phyloP scores from a whole-genome alignment of 1,139 yeast species.

The Candida sojae region DNA sequence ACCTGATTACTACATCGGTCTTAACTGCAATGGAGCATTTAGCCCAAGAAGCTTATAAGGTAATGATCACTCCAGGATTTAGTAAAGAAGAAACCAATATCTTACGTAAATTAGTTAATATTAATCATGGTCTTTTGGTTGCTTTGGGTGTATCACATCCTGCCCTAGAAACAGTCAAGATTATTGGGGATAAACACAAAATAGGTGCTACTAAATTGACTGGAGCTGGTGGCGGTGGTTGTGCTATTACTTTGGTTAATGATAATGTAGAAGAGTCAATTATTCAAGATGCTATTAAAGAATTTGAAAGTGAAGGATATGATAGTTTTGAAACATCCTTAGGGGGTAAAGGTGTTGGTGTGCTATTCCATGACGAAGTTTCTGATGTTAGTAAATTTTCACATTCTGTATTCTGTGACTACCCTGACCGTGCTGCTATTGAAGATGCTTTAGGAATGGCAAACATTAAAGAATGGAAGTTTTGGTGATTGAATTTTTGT shows the following conservation, averaged over 20 bases:
- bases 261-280: constrained; percentile 40
- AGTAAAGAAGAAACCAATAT: constrained; percentile 44
- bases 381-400: constrained; percentile 11
- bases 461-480: constrained; percentile 52
- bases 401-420: constrained; percentile 34
- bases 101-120: constrained; percentile 67
- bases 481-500: constrained; percentile 44
- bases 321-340: constrained; percentile 80
- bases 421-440: constrained; percentile 45
- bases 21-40: constrained; percentile 71
- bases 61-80: constrained; percentile 55
- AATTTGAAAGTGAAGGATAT: constrained; percentile 53
- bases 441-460: constrained; percentile 49
- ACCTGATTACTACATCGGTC: constrained; percentile 57
- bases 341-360: constrained; percentile 89
- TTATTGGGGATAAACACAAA: constrained; percentile 56
- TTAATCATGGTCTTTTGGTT: constrained; percentile 87
- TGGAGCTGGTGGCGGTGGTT: constrained; percentile 99
- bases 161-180: constrained; percentile 69
- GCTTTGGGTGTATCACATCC: constrained; percentile 95
- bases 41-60: constrained; percentile 66
- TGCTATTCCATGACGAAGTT: constrained; percentile 29
- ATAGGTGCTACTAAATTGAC: constrained; percentile 92
- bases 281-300: constrained; percentile 36
- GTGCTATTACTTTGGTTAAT: constrained; percentile 83